Conservation (phyloP, 805 yeast genomes). For the Pichia kluyveri region DNA sequence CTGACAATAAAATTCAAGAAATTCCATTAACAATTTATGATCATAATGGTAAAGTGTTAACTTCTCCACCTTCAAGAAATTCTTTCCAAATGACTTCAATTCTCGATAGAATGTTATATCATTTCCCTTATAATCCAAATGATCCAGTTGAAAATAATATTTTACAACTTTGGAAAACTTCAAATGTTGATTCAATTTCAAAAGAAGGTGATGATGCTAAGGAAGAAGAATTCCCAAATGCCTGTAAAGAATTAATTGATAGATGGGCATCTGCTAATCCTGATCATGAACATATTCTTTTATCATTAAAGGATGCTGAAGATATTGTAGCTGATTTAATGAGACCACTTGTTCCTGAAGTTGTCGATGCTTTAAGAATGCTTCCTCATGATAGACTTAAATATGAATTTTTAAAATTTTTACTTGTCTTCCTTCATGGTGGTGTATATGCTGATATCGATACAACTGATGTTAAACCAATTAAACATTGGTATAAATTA, state of each 20-base stretch:
- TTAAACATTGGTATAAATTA: constrained; percentile 22
- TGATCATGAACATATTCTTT: constrained; percentile 19
- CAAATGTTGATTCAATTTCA: background rate
- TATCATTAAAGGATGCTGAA: constrained; percentile 23
- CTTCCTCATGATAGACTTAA: constrained; percentile 42
- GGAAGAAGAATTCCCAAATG: constrained; percentile 17
- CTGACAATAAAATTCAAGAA: background rate
- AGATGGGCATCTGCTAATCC: constrained; percentile 27
- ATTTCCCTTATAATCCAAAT: constrained; percentile 21
- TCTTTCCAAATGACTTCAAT: constrained; percentile 22
- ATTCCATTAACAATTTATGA: background rate
- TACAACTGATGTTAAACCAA: constrained; percentile 44
- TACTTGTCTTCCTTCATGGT: constrained; percentile 42
- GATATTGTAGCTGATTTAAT: constrained; percentile 21
- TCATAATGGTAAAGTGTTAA: constrained; percentile 1
- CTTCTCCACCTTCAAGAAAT: constrained; percentile 19
- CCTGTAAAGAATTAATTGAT: constrained; percentile 20
- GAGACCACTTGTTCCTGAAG: constrained; percentile 36
- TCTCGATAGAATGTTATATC: constrained; percentile 20
- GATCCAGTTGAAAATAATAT: constrained; percentile 24
- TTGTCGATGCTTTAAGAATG: constrained; percentile 39
- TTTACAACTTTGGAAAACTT: constrained; percentile 23
- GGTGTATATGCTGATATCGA: constrained; percentile 58
- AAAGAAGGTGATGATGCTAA: background rate
- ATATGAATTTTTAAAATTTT: constrained; percentile 48